A percentile compares a stretch with the other conserved stretches of the same genome.
phyloP scores from a whole-genome alignment of 2,329 filamentous ascomycete species.

The Aspergillus sp. region DNA sequence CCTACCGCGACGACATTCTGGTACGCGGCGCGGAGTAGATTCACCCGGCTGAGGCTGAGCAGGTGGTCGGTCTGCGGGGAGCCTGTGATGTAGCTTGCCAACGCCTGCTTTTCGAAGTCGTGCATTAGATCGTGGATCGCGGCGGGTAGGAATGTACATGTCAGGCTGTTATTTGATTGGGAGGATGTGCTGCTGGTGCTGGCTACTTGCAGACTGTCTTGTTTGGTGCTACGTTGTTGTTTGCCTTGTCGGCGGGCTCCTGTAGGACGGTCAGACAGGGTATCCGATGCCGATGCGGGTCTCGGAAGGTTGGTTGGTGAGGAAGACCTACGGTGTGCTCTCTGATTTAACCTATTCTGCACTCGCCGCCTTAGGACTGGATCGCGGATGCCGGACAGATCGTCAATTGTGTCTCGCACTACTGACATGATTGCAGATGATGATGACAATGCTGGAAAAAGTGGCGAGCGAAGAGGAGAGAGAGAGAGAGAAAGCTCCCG shows the following conservation, averaged over 20 bases:
- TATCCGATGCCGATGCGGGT: neutral
- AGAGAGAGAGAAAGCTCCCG: too few species aligned
- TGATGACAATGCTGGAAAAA: too few species aligned
- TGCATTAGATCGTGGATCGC: neutral
- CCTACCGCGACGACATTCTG: constrained; percentile 4
- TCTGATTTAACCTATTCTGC: constrained; percentile 31
- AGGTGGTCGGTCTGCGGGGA: constrained; percentile 30
- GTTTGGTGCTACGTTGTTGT: too few species aligned
- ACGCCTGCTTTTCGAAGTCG: neutral
- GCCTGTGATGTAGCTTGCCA: constrained; percentile 13
- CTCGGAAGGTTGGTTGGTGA: neutral
- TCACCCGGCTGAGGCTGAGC: constrained; percentile 30
- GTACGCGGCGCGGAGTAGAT: constrained; percentile 33
- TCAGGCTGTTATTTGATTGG: too few species aligned
- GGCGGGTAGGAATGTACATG: too few species aligned
- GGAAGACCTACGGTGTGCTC: constrained; percentile 22
- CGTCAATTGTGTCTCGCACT: neutral
- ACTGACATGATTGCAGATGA: too few species aligned
- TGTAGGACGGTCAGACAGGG: neutral
- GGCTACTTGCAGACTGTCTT: too few species aligned
- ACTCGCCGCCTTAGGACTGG: constrained; percentile 22
- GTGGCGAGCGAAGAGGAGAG: too few species aligned
- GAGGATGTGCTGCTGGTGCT: too few species aligned
- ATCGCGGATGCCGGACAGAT: constrained; percentile 24
- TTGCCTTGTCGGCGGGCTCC: neutral